Evolutionary conservation across 352 stramenopile genomes (phyloP).

Genomic region (Pseudoperonospora humuli): DNA sequence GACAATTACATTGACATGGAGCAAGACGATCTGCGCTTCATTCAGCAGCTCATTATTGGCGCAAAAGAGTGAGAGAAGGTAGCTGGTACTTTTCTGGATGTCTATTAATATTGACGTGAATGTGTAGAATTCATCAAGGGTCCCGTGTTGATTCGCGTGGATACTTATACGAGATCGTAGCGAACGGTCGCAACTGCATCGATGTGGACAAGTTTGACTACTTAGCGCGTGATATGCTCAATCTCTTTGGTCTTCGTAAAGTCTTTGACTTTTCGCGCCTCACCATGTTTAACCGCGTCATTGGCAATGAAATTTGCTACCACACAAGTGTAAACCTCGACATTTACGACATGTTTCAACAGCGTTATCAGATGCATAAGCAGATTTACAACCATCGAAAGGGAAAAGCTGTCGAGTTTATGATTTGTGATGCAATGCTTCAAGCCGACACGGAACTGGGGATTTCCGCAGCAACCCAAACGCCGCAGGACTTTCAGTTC

Average conservation of each 20-base stretch:
- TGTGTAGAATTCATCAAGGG: slow-evolving; percentile 36
- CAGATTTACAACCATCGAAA: slow-evolving; percentile 88
- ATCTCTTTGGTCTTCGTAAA: slow-evolving; percentile 75
- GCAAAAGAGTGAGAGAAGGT: slow-evolving; percentile 45
- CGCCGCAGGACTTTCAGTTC: slow-evolving; percentile 61
- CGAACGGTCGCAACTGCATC: slow-evolving; percentile 86
- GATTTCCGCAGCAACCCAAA: slow-evolving; percentile 58
- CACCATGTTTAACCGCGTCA: slow-evolving; percentile 80
- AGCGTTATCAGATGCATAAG: slow-evolving; percentile 86
- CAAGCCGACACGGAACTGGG: slow-evolving; percentile 64
- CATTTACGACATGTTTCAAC: slow-evolving; percentile 88
- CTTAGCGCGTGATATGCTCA: slow-evolving; percentile 79
- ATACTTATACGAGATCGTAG: slow-evolving; percentile 88
- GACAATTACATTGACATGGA: slow-evolving; percentile 78
- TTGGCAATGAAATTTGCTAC: slow-evolving; percentile 85
- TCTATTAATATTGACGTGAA: background rate
- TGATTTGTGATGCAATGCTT: slow-evolving; percentile 86
- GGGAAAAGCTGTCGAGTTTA: slow-evolving; percentile 84
- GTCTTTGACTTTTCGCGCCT: slow-evolving; percentile 72
- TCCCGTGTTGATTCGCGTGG: slow-evolving; percentile 44
- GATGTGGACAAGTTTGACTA: slow-evolving; percentile 92
- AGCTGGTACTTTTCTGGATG: too few relatives aligned
- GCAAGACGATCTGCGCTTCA: slow-evolving; percentile 56
- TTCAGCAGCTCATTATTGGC: slow-evolving; percentile 76
- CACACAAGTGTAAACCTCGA: slow-evolving; percentile 80